A percentile compares a stretch with the other conserved stretches of the same genome.
Evolutionary conservation across 257 asterid species (phyloP).

Genomic region (Solanum paucissectum): DNA sequence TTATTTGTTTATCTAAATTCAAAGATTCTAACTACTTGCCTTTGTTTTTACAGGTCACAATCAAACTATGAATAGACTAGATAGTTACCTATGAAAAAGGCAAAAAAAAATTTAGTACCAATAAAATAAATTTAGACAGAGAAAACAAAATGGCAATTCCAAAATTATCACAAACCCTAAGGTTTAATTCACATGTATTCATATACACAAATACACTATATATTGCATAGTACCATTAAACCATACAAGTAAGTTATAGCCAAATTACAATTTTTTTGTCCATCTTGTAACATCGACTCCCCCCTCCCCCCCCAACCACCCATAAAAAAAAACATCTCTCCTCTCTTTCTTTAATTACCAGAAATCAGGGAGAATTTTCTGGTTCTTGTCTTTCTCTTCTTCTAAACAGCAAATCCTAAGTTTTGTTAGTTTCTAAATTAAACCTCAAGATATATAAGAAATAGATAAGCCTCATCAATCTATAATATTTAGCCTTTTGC

Average conservation of each 20-base stretch:
- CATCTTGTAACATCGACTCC: not conserved
- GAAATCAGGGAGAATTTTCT: constrained; percentile 6
- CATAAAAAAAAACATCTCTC: not conserved
- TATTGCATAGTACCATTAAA: not conserved
- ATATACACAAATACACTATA: not conserved
- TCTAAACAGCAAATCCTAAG: not conserved
- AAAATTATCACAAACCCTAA: not conserved
- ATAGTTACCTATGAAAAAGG: not conserved
- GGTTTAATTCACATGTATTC: not conserved
- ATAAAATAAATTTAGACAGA: not conserved
- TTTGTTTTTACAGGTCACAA: not conserved
- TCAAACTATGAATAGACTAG: not conserved
- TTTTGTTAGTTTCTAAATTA: not conserved
- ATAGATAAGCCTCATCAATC: not conserved
- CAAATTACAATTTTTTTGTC: not conserved
- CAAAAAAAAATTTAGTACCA: not conserved
- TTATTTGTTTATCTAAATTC: not conserved
- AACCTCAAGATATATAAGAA: not conserved
- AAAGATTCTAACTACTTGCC: not conserved
- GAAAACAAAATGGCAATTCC: not conserved
- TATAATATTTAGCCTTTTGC: not conserved
- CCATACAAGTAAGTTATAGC: not conserved
- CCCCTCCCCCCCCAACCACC: too few species aligned
- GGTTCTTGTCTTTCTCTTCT: not conserved
- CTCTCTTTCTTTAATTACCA: not conserved